Evolutionary conservation across 805 yeast species (phyloP).

Genomic region (Metschnikowia chrysomelidarum): DNA sequence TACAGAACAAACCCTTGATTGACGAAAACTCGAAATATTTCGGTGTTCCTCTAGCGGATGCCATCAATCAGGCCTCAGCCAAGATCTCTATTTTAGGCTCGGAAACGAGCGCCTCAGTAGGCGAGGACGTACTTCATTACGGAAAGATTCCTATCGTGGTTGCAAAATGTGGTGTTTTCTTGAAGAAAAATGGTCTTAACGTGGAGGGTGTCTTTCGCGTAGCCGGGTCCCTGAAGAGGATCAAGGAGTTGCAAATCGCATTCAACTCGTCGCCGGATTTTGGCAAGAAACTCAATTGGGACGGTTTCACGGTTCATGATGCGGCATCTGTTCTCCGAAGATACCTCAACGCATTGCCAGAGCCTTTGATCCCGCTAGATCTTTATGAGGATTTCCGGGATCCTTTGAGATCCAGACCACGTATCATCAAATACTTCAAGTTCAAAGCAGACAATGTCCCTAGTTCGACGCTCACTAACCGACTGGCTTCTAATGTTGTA

Average conservation of each 20-base stretch:
- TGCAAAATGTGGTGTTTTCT: constrained; percentile 89
- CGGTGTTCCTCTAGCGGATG: constrained; percentile 73
- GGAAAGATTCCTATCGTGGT: constrained; percentile 91
- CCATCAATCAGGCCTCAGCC: constrained; percentile 75
- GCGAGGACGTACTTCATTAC: constrained; percentile 67
- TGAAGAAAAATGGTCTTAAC: constrained; percentile 73
- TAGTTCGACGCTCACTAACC: too few species aligned
- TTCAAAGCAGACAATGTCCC: constrained; percentile 46
- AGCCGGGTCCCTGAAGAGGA: constrained; percentile 86
- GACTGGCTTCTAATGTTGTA: too few species aligned
- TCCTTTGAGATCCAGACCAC: constrained; percentile 63
- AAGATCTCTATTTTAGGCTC: constrained; percentile 63
- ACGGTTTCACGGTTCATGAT: constrained; percentile 92
- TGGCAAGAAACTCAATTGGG: constrained; percentile 88
- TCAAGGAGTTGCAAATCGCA: constrained; percentile 77
- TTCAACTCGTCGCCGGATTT: constrained; percentile 88
- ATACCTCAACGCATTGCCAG: constrained; percentile 82
- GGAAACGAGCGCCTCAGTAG: constrained; percentile 25
- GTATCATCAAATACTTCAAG: constrained; percentile 64
- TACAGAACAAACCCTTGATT: constrained; percentile 42
- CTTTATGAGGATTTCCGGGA: constrained; percentile 75
- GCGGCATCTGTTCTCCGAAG: constrained; percentile 90
- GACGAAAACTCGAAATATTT: constrained; percentile 59
- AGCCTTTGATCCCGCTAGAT: constrained; percentile 82
- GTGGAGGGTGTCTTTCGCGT: constrained; percentile 92